Percentiles rank a stretch among this genome's conserved stretches.
phyloP scores from a whole-genome alignment of 2,329 filamentous ascomycete species.

The Paecilomyces fulvus region DNA sequence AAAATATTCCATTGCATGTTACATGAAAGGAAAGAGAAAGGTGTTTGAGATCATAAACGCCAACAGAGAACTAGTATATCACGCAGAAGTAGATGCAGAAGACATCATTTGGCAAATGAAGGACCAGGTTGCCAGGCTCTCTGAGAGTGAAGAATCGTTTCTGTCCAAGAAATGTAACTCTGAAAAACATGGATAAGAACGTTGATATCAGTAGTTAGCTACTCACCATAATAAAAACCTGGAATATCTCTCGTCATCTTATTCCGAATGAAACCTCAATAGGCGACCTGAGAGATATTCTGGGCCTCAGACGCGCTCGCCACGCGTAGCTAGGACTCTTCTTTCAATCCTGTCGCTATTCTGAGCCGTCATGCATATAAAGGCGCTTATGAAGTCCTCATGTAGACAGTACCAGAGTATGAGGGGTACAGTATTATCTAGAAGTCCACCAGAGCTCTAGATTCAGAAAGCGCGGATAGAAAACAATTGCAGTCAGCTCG shows the following conservation, averaged over 20 bases:
- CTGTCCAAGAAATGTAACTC: not conserved
- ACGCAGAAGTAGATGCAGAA: too few species aligned
- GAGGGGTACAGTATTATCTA: not conserved
- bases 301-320: not conserved
- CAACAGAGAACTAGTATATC: too few species aligned
- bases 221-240: conserved; percentile 9
- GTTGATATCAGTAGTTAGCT: not conserved
- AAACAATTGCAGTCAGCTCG: not conserved
- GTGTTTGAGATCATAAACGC: too few species aligned
- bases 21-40: too few species aligned
- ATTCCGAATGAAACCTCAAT: not conserved
- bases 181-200: not conserved
- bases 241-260: conserved; percentile 8
- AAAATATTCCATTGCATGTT: too few species aligned
- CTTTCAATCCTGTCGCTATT: not conserved
- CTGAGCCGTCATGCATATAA: not conserved
- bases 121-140: too few species aligned
- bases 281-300: not conserved
- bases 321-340: not conserved
- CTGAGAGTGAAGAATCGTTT: not conserved
- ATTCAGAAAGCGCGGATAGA: not conserved
- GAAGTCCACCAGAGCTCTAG: not conserved
- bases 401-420: not conserved
- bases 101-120: too few species aligned
- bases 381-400: too few species aligned